Base-by-base conservation (phyloP, 2,329 filamentous ascomycete species). In the Eurotiales sp. region DNA sequence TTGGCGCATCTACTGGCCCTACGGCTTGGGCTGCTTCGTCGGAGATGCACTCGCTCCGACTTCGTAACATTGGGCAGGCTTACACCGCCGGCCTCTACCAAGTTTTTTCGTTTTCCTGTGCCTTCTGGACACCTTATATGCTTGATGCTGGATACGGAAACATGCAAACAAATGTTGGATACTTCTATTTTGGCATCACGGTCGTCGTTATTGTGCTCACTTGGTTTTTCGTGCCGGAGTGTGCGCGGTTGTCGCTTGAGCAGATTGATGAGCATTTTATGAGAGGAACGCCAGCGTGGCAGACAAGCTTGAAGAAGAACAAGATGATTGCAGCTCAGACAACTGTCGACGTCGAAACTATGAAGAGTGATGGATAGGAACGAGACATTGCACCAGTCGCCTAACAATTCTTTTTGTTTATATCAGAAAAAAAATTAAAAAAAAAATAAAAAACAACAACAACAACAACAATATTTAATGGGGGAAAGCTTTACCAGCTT, bases 81-180 rank as follows among this genome's bases (percentile, higher is more conserved):
- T 60, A 58, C 23, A 60, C 59, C 3, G 59, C 55, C 7, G 46
- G 55, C 8, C 41, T 61, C 15, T 61, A 61, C 34, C 56, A 59
- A 12, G 54, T 61, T 14, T 61, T 61, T 23, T 59, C 54, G 6
- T 64, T 64, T 27, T 57, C 53, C 1, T 56, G 57, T 2, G 56
- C 50, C 1, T 64, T 64, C 41, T 64, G 58, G 56, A 60, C 57
- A 1, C 61, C 61, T 0, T 64, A 64, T 32, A 63, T 62, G 60
- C 39, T 64, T 15, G 56, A 58, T 25, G 39, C 52, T 1, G 39
- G 58, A 14, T 55, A 64, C 45, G 61, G 61, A 3, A 59, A 63
- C 34, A 63, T 63, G 61, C 61, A 62, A 1, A 29, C 61, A 3
- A 61, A 56, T 43, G 63, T 65, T n/a, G 62, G 63, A 2, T 65